phyloP scores from a whole-genome alignment of 2,329 filamentous ascomycete species.

The Pseudogymnoascus sp. region DNA sequence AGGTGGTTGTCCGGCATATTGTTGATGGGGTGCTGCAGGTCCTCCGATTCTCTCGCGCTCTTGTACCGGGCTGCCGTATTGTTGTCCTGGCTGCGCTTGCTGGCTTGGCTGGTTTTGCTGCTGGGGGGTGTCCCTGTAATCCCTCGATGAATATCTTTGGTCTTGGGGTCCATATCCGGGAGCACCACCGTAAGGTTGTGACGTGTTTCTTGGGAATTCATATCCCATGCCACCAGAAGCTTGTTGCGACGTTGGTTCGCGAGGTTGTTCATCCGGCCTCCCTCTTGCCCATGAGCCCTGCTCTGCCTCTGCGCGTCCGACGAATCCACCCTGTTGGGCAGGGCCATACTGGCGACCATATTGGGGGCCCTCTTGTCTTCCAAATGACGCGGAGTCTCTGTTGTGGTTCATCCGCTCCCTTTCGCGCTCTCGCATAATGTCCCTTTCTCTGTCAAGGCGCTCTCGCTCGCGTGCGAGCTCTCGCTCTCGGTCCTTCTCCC shows the following conservation, averaged over 20 bases:
- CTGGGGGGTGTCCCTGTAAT: constrained; percentile 26
- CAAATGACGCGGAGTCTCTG: constrained; percentile 2
- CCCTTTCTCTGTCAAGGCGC: constrained; percentile 15
- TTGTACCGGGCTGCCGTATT: constrained; percentile 13
- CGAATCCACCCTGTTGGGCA: constrained; percentile 17
- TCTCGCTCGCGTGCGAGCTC: constrained; percentile 8
- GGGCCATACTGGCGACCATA: constrained; percentile 19
- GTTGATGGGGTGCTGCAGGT: constrained; percentile 29
- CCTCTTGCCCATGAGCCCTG: constrained; percentile 24
- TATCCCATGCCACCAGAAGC: constrained; percentile 18
- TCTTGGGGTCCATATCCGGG: constrained; percentile 28
- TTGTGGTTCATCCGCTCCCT: not conserved
- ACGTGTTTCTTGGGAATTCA: constrained; percentile 22
- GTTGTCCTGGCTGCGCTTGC: constrained; percentile 29
- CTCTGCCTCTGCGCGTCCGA: constrained; percentile 23
- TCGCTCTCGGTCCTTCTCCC: constrained; percentile 30
- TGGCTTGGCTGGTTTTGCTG: constrained; percentile 28
- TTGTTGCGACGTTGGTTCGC: constrained; percentile 14
- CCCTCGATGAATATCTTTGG: constrained; percentile 21
- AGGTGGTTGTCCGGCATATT: constrained; percentile 29
- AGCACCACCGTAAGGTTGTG: constrained; percentile 21
- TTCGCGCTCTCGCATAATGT: constrained; percentile 5
- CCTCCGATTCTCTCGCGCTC: constrained; percentile 9
- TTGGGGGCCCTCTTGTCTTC: constrained; percentile 4
- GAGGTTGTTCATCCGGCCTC: constrained; percentile 14